Percentiles rank a stretch among this genome's conserved stretches.
Evolutionary conservation across 352 stramenopile species (phyloP).

Genomic region (Thalassiosira exigua): DNA sequence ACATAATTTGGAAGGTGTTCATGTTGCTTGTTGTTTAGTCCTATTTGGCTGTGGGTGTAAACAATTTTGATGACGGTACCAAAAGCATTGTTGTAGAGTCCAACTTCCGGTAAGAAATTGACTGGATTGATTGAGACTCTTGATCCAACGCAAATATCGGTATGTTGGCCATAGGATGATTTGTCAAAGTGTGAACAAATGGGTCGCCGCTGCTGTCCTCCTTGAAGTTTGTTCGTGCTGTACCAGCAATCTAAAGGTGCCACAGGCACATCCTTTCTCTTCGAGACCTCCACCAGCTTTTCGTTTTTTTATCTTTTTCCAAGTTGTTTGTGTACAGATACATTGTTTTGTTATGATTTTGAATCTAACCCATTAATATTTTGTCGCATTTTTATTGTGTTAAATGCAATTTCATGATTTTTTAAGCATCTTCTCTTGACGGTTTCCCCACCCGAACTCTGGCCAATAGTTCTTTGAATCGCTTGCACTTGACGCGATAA

Average conservation of each 20-base stretch:
- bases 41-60: constrained; percentile 5
- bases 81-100: constrained; percentile 13
- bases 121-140: constrained; percentile 14
- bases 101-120: constrained; percentile 19
- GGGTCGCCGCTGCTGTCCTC: not conserved
- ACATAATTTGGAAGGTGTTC: constrained; percentile 28
- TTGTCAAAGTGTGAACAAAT: constrained; percentile 9
- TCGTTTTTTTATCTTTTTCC: constrained; percentile 29
- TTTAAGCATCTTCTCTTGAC: constrained; percentile 7
- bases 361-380: not conserved
- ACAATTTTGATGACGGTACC: constrained; percentile 23
- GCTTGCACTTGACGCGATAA: constrained; percentile 14
- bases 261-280: constrained; percentile 20
- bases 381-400: not conserved
- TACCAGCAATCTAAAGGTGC: constrained; percentile 25
- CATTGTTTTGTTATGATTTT: constrained; percentile 16
- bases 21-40: constrained; percentile 22
- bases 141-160: constrained; percentile 18
- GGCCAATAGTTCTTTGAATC: constrained; percentile 19
- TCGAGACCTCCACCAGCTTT: constrained; percentile 27
- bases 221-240: constrained; percentile 20
- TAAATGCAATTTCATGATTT: constrained; percentile 26
- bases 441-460: constrained; percentile 4
- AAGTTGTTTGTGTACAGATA: constrained; percentile 12
- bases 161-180: not conserved